phyloP scores from a whole-genome alignment of 306 rosid genomes.

The Quercus gilva region DNA sequence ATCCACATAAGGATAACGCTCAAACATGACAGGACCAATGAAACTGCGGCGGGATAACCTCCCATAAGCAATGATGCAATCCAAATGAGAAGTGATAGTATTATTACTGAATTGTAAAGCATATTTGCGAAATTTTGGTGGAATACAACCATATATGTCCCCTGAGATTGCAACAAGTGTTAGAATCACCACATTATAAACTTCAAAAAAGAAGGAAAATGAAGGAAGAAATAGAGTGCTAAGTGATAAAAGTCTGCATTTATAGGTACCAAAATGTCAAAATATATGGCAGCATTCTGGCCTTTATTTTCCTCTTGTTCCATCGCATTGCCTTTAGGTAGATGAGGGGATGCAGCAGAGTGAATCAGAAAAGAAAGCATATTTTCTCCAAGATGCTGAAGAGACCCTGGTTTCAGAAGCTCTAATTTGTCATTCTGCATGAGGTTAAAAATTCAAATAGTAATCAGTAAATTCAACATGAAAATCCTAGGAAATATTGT shows the following conservation, averaged over 20 bases:
- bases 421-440: constrained; percentile 89
- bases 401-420: constrained; percentile 81
- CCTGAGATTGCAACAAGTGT: constrained; percentile 48
- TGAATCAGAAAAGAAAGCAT: constrained; percentile 94
- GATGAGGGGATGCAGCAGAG: constrained; percentile 59
- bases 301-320: constrained; percentile 43
- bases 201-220: constrained; percentile 13
- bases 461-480: not conserved
- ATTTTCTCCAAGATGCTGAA: constrained; percentile 98
- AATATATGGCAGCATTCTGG: constrained; percentile 56
- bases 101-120: constrained; percentile 78
- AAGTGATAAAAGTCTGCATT: constrained; percentile 14
- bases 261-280: constrained; percentile 79
- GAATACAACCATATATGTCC: constrained; percentile 78
- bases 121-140: constrained; percentile 67
- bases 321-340: constrained; percentile 49
- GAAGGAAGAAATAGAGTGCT: not conserved
- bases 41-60: constrained; percentile 77
- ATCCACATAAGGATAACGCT: constrained; percentile 70
- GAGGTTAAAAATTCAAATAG: constrained; percentile 9
- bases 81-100: constrained; percentile 92
- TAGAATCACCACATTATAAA: constrained; percentile 26
- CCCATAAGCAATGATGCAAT: constrained; percentile 75
- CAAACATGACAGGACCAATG: constrained; percentile 70
- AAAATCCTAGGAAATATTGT: not conserved